These are phyloP conservation scores for Herpotrichia juniperi DNA, from an alignment of 2,329 filamentous ascomycete genomes.

Conservation along the genomic window DNA sequence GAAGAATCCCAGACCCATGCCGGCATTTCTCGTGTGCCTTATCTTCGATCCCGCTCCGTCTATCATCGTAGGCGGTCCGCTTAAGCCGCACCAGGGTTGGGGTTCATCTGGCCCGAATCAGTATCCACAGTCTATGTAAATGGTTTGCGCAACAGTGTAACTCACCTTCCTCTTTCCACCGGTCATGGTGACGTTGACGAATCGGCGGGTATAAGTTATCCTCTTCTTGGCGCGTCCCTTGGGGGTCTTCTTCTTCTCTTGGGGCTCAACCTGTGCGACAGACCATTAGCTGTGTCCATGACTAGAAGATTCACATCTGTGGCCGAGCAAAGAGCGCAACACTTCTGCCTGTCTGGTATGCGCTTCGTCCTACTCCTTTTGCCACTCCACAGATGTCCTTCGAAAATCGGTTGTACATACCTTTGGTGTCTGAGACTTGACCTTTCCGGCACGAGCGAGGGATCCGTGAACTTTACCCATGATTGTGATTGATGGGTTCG, in stretches of 20 bases:
- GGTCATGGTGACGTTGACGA: conserved; percentile 97
- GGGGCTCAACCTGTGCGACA: conserved; percentile 72
- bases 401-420: conserved; percentile 57
- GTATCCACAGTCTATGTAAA: conserved; percentile 6
- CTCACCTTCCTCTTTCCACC: conserved; percentile 97
- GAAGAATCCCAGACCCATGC: conserved; percentile 44
- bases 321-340: not conserved
- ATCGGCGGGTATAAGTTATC: conserved; percentile 93
- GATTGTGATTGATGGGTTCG: conserved; percentile 57
- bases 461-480: conserved; percentile 96
- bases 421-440: conserved; percentile 96
- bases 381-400: not conserved
- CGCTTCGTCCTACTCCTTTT: not conserved
- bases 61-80: conserved; percentile 23
- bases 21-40: conserved; percentile 40
- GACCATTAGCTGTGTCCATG: not conserved
- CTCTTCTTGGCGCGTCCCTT: conserved; percentile 99
- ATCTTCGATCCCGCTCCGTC: conserved; percentile 35
- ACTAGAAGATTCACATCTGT: not conserved
- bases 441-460: conserved; percentile 94
- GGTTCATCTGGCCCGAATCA: conserved; percentile 72
- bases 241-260: conserved; percentile 96
- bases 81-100: conserved; percentile 79
- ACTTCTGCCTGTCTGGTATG: not conserved
- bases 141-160: too few species aligned